phyloP scores from a whole-genome alignment of 768 basidiomycete species.

The Nidularia pulvinata region DNA sequence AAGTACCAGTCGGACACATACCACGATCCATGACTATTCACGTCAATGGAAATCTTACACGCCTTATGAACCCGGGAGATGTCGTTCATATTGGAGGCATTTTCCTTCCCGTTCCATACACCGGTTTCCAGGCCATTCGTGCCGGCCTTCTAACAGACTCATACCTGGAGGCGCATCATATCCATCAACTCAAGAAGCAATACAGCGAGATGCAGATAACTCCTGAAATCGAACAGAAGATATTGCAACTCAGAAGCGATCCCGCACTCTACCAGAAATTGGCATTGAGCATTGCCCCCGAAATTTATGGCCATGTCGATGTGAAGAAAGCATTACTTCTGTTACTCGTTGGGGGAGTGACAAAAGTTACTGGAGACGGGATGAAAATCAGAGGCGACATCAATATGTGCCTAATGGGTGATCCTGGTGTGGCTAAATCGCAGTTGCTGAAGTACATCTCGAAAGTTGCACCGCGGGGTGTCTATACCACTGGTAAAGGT shows the following conservation, averaged over 20 bases:
- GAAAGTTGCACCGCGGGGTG: constrained; percentile 95
- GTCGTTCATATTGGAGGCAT: constrained; percentile 95
- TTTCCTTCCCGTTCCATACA: constrained; percentile 97
- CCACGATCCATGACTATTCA: constrained; percentile 99
- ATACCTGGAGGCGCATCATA: constrained; percentile 89
- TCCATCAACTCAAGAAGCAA: constrained; percentile 96
- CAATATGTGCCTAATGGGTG: constrained; percentile 98
- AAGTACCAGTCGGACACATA: constrained; percentile 99
- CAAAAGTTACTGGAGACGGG: constrained; percentile 93
- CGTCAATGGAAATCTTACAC: constrained; percentile 86
- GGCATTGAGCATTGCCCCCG: constrained; percentile 94
- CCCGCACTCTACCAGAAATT: constrained; percentile 85
- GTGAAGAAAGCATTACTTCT: constrained; percentile 96
- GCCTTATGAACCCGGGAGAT: constrained; percentile 93
- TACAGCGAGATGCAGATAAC: constrained; percentile 95
- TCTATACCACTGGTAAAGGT: constrained; percentile 98
- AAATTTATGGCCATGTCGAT: constrained; percentile 97
- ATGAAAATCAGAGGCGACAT: constrained; percentile 99
- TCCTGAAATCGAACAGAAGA: constrained; percentile 71
- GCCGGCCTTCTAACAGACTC: constrained; percentile 98
- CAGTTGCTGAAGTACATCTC: constrained; percentile 98
- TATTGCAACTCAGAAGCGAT: constrained; percentile 70
- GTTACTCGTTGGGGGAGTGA: constrained; percentile 93
- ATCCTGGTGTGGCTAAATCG: constrained; percentile 99
- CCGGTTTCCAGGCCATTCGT: constrained; percentile 95